phyloP scores from a whole-genome alignment of 352 stramenopile species.

The Phytophthora colocasiae region DNA sequence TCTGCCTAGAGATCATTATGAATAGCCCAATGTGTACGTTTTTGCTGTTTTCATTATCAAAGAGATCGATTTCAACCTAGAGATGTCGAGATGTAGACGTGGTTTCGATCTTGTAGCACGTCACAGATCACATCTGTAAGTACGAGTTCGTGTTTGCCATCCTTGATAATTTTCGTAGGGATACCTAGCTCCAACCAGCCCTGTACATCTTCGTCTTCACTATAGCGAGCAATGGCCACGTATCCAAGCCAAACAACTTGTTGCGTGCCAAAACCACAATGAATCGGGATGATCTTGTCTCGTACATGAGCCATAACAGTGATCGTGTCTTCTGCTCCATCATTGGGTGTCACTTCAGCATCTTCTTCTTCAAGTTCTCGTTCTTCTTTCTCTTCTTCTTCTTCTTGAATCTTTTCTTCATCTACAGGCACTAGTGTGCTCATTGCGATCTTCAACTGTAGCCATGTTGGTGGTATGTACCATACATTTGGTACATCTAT shows the following conservation, averaged over 20 bases:
- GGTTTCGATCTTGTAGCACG: conserved; percentile 58
- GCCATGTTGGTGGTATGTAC: conserved; percentile 13
- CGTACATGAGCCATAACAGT: conserved; percentile 66
- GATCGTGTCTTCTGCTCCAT: conserved; percentile 64
- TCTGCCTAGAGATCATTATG: conserved; percentile 42
- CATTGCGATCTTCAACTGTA: conserved; percentile 22
- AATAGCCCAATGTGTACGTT: conserved; percentile 30
- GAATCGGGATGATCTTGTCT: conserved; percentile 77
- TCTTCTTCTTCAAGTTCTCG: conserved; percentile 14
- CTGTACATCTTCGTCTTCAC: conserved; percentile 48
- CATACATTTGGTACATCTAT: neutral
- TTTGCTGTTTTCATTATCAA: conserved; percentile 8
- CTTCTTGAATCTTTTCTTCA: conserved; percentile 3
- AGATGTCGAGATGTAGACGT: conserved; percentile 76
- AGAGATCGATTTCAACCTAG: conserved; percentile 26
- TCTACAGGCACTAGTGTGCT: conserved; percentile 8
- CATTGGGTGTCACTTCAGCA: conserved; percentile 40
- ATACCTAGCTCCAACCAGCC: conserved; percentile 64
- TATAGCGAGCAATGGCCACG: conserved; percentile 75
- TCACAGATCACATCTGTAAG: conserved; percentile 74
- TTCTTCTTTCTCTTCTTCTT: conserved; percentile 6
- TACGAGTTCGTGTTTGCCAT: conserved; percentile 54
- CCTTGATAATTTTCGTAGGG: conserved; percentile 49
- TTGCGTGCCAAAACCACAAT: conserved; percentile 78
- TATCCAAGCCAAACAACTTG: conserved; percentile 76